Conservation (phyloP, 139 green algal genomes). For the Desmodesmus armatus region DNA sequence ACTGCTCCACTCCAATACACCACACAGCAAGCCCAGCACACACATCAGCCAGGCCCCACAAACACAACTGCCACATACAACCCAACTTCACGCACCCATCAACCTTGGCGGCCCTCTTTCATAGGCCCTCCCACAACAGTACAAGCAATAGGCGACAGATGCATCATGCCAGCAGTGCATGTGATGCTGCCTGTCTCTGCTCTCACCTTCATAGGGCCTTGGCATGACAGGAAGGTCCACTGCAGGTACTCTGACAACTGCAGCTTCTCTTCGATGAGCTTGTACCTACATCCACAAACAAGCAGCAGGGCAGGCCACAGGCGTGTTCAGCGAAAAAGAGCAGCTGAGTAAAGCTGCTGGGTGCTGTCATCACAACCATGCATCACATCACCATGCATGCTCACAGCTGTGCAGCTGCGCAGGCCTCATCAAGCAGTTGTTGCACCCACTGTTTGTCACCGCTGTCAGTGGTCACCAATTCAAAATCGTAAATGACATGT, state of each 20-base stretch:
- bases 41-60: background rate
- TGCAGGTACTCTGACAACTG: constrained; percentile 71
- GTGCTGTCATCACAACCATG: background rate
- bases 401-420: background rate
- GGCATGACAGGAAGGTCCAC: constrained; percentile 92
- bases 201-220: constrained; percentile 73
- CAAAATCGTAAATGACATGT: too few species aligned
- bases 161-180: background rate
- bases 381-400: background rate
- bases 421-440: too few species aligned
- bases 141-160: background rate
- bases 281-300: constrained; percentile 37
- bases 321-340: too few species aligned
- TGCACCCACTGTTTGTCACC: background rate
- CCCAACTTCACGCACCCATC: background rate
- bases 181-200: background rate
- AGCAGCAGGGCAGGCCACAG: too few species aligned
- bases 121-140: background rate
- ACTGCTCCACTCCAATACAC: background rate
- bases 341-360: background rate
- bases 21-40: background rate
- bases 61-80: background rate
- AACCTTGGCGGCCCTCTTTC: background rate
- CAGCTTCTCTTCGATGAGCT: constrained; percentile 86
- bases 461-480: too few species aligned